Evolutionary conservation across 228 moss, liverwort and hornwort genomes (phyloP), one percentile per base, ranked within the genome.

Genomic region (Sphagnum fallax): DNA sequence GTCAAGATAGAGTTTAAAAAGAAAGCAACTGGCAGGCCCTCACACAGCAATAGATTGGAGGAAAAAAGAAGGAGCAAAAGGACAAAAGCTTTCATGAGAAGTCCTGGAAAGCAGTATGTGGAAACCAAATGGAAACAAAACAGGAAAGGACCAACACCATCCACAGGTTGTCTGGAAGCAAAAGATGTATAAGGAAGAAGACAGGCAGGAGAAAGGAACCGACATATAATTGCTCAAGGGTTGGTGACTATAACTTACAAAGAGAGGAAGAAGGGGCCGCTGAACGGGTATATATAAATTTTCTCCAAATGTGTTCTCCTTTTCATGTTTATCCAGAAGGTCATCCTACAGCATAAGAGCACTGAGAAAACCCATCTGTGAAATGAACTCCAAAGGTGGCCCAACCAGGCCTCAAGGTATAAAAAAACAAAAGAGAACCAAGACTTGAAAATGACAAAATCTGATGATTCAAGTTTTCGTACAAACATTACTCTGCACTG

Each of bases 241-340:
- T 49, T 60, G 52, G 51, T 62, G 47, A 69, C 15, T 9, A 55
- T 63, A 3, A 81, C 88, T 71, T 85, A 97, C 98, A 77, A 86
- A 50, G 10, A 93, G 87, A 55, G 98, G 94, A 75, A 62, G 69
- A 48, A 78, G 64, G 65, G 87, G 73, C 64, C 87, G 79, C 16
- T 81, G 53, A 69, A 86, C 68, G 50, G 89, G 92, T 67, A 84
- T 67, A 65, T 77, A 90, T 62, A 90, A 73, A 59, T 88, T 74
- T 64, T 98, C 90, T 64, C 92, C 98, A 75, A 98, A 98, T 50
- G 84, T 75, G 51, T 94, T 90, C 16, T 77, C 81, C 74, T 75
- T 85, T 59, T 81, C 80, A 71, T 98, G 98, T 75, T 84, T 72
- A 50, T 92, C 98, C 60, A 98, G 78, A 71, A 59, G 76, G 16